Evolutionary conservation across 805 yeast genomes (phyloP).

Genomic region (Nakazawaea sp.): DNA sequence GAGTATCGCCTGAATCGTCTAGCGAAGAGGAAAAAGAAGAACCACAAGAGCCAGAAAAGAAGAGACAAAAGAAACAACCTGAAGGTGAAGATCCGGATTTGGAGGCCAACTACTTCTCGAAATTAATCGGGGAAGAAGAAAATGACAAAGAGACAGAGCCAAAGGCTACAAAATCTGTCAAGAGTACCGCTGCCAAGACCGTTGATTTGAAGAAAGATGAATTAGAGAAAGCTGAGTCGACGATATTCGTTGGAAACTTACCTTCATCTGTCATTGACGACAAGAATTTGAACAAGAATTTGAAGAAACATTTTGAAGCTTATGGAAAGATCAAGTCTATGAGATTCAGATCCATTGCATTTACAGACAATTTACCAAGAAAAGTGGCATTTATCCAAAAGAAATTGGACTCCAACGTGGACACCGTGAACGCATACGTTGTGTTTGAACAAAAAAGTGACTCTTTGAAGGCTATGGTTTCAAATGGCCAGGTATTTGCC

Average conservation of each 20-base stretch:
- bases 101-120: slow-evolving; percentile 47
- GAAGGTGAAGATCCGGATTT: slow-evolving; percentile 37
- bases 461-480: slow-evolving; percentile 36
- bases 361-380: slow-evolving; percentile 81
- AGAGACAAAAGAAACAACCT: slow-evolving; percentile 15
- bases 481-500: slow-evolving; percentile 65
- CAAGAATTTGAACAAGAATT: slow-evolving; percentile 51
- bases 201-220: slow-evolving; percentile 65
- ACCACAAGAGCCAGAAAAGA: slow-evolving; percentile 12
- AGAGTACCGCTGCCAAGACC: slow-evolving; percentile 34
- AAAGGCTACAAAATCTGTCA: slow-evolving; percentile 6
- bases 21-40: slow-evolving; percentile 19
- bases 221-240: slow-evolving; percentile 73
- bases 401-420: slow-evolving; percentile 68
- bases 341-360: slow-evolving; percentile 89
- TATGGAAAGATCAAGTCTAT: slow-evolving; percentile 61
- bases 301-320: slow-evolving; percentile 55
- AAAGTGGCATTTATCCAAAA: slow-evolving; percentile 85
- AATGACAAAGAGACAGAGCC: slow-evolving; percentile 14
- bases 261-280: slow-evolving; percentile 57
- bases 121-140: slow-evolving; percentile 29
- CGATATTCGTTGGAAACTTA: slow-evolving; percentile 86
- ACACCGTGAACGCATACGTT: slow-evolving; percentile 81
- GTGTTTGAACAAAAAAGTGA: slow-evolving; percentile 57
- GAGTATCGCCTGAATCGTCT: slow-evolving; percentile 18